Evolutionary conservation across 176 grass and related monocot genomes (phyloP).

Genomic region (Phragmites australis): DNA sequence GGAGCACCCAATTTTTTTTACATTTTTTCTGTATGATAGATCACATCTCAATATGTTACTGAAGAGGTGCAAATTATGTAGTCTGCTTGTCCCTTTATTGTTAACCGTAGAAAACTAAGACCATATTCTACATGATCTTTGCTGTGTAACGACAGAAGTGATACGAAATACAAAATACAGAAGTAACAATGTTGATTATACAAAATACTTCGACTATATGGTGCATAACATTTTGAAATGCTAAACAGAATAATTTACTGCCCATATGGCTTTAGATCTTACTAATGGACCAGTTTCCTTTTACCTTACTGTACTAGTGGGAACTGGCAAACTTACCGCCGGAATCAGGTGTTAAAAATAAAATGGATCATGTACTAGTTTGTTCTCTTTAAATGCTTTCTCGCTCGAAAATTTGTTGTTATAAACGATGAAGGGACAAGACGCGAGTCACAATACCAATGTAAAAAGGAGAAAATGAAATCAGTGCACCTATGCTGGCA

Average conservation of each 20-base stretch:
- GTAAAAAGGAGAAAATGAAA: neutral
- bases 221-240: no score
- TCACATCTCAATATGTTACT: no score
- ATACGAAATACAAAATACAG: no score
- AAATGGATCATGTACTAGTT: neutral
- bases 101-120: no score
- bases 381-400: neutral
- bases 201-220: neutral
- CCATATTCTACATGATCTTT: no score
- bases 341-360: neutral
- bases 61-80: no score
- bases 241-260: neutral
- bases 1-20: no score
- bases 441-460: neutral
- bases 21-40: no score
- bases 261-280: neutral
- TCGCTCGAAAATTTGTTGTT: neutral
- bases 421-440: neutral
- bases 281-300: neutral
- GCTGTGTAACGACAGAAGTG: no score
- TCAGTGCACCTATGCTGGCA: neutral
- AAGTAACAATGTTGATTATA: no score
- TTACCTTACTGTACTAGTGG: neutral
- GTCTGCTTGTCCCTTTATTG: no score
- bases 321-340: neutral